Percentiles rank a stretch among this genome's conserved stretches.
phyloP scores from a whole-genome alignment of 805 yeast genomes.

The Tetrapisispora phaffii region DNA sequence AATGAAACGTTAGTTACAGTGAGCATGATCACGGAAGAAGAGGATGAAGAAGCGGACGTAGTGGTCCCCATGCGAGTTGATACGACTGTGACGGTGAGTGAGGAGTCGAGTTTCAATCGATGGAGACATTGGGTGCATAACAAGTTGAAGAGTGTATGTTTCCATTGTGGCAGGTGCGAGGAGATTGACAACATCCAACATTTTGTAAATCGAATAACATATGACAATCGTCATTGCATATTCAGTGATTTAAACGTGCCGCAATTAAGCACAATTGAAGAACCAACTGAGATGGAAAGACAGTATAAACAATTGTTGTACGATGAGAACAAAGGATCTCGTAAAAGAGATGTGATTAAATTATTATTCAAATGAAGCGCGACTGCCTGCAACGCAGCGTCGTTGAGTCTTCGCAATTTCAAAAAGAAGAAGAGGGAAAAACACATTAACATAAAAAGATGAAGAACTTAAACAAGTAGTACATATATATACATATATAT shows the following conservation, averaged over 20 bases:
- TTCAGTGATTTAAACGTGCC: background rate
- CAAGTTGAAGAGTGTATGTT: background rate
- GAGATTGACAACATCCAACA: background rate
- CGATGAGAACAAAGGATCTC: slow-evolving; percentile 9
- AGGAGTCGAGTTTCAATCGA: background rate
- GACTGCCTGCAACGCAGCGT: background rate
- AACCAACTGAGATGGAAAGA: background rate
- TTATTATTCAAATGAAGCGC: slow-evolving; percentile 6
- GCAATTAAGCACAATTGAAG: background rate
- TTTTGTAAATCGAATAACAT: background rate
- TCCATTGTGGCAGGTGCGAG: background rate
- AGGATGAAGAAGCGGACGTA: background rate
- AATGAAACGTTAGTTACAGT: background rate
- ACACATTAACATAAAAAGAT: no score
- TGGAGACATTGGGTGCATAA: background rate
- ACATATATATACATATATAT: no score
- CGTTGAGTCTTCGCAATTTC: no score
- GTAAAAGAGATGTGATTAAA: slow-evolving; percentile 11
- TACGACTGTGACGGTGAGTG: background rate
- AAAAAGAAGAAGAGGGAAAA: no score
- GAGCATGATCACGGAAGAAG: background rate
- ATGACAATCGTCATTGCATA: background rate
- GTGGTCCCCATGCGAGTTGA: background rate
- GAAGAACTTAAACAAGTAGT: no score
- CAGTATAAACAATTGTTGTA: slow-evolving; percentile 7